These are phyloP conservation scores for Mortierella sp. DNA, from an alignment of 371 early-diverging fungal species.

Conservation along the genomic window DNA sequence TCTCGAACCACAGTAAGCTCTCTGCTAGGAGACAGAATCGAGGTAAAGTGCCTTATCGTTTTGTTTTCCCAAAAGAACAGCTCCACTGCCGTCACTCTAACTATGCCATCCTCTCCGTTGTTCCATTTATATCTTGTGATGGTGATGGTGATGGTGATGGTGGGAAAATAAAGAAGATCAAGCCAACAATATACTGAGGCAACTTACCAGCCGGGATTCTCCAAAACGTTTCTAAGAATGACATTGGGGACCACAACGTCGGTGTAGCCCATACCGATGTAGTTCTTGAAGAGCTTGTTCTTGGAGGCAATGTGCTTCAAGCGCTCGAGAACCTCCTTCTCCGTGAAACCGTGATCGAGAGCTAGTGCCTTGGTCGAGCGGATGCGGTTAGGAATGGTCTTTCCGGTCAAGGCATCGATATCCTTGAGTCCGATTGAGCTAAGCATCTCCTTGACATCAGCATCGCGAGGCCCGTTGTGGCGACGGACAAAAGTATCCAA, in stretches of 20 bases:
- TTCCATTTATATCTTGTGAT: constrained; percentile 3
- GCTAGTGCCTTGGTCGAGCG: constrained; percentile 74
- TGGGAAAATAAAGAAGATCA: background rate
- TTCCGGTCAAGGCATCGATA: constrained; percentile 83
- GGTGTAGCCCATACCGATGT: constrained; percentile 96
- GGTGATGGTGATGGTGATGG: constrained; percentile 2
- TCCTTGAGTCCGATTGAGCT: constrained; percentile 76
- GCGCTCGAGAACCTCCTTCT: constrained; percentile 83
- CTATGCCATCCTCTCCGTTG: background rate
- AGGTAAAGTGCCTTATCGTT: background rate
- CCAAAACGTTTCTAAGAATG: constrained; percentile 94
- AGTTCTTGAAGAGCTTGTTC: constrained; percentile 91
- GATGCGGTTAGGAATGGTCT: constrained; percentile 89
- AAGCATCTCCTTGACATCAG: constrained; percentile 84
- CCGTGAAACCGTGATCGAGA: constrained; percentile 76
- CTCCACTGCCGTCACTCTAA: background rate
- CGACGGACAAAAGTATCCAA: constrained; percentile 84
- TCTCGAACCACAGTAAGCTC: too few species aligned
- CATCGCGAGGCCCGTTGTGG: constrained; percentile 87
- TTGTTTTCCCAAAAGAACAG: background rate
- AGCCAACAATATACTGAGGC: background rate
- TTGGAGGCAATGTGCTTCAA: constrained; percentile 85
- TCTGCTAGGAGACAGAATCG: too few species aligned
- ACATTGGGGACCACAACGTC: constrained; percentile 92
- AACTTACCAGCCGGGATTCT: constrained; percentile 98